phyloP scores from a whole-genome alignment of 2,329 filamentous ascomycete species.

The Eutypa lata region DNA sequence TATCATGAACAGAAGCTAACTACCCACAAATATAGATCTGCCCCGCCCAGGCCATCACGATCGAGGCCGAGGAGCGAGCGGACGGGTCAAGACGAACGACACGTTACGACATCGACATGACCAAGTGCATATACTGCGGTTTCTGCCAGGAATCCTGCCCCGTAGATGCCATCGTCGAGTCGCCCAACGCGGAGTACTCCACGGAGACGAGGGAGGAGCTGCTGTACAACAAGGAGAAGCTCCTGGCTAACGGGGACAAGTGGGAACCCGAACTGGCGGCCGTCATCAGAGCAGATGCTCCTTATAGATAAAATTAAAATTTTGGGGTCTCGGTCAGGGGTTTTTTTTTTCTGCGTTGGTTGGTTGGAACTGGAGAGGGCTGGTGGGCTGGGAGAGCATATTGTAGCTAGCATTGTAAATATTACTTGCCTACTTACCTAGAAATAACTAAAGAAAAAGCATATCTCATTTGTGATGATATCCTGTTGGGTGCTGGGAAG shows the following conservation, averaged over 20 bases:
- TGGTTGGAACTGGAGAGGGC: not conserved
- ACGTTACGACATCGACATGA: conserved; percentile 99
- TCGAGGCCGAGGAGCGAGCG: conserved; percentile 96
- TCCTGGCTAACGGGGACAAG: conserved; percentile 85
- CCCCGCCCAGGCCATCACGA: conserved; percentile 97
- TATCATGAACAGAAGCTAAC: not conserved
- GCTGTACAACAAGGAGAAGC: conserved; percentile 96
- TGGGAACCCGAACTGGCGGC: conserved; percentile 98
- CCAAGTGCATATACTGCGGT: conserved; percentile 99
- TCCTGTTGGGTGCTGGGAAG: not conserved
- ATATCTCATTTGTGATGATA: not conserved
- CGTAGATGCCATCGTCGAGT: conserved; percentile 81
- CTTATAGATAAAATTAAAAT: conserved; percentile 72
- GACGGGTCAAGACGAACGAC: conserved; percentile 94
- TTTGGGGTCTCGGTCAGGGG: no score
- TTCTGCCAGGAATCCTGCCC: conserved; percentile 99
- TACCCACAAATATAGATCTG: conserved; percentile 60
- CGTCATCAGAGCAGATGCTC: conserved; percentile 85
- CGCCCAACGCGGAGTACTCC: conserved; percentile 60
- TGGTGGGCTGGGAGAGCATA: not conserved
- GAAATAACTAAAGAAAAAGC: not conserved
- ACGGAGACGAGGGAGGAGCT: conserved; percentile 81
- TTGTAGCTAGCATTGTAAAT: not conserved
- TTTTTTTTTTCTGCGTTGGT: no score
- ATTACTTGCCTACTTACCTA: not conserved